Conservation (phyloP, 1,284 basidiomycete species). For the Boletus semigastroideus region DNA sequence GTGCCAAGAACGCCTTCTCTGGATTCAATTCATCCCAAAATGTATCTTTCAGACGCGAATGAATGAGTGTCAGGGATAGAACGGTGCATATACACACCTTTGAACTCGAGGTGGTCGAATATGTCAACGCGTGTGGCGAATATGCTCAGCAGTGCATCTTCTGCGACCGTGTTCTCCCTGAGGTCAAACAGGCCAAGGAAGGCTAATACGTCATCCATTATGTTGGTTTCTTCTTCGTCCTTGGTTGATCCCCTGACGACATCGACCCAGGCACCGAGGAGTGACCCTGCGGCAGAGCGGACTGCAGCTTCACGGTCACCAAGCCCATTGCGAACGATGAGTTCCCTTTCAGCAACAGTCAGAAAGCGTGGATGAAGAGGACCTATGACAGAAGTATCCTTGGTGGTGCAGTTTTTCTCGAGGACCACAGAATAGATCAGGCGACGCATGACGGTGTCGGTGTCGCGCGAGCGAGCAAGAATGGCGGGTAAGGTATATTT, state of each 20-base stretch:
- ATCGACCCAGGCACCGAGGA: constrained; percentile 81
- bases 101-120: constrained; percentile 69
- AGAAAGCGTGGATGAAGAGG: constrained; percentile 69
- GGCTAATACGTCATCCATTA: constrained; percentile 52
- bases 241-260: constrained; percentile 49
- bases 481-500: constrained; percentile 64
- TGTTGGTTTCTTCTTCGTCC: constrained; percentile 41
- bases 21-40: constrained; percentile 82
- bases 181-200: constrained; percentile 70
- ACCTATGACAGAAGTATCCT: constrained; percentile 39
- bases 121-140: constrained; percentile 62
- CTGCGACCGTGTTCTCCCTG: constrained; percentile 55
- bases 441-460: constrained; percentile 80
- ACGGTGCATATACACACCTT: constrained; percentile 49
- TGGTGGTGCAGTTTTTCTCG: constrained; percentile 24
- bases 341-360: constrained; percentile 75
- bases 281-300: constrained; percentile 72
- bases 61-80: background rate
- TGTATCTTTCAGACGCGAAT: constrained; percentile 44
- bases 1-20: constrained; percentile 81
- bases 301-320: constrained; percentile 89
- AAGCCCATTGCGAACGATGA: constrained; percentile 78
- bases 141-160: constrained; percentile 65
- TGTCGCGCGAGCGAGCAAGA: constrained; percentile 82
- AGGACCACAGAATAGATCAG: constrained; percentile 76